Base-by-base conservation (phyloP, 768 basidiomycete species). In the Tylopilus cervinicoccineus region DNA sequence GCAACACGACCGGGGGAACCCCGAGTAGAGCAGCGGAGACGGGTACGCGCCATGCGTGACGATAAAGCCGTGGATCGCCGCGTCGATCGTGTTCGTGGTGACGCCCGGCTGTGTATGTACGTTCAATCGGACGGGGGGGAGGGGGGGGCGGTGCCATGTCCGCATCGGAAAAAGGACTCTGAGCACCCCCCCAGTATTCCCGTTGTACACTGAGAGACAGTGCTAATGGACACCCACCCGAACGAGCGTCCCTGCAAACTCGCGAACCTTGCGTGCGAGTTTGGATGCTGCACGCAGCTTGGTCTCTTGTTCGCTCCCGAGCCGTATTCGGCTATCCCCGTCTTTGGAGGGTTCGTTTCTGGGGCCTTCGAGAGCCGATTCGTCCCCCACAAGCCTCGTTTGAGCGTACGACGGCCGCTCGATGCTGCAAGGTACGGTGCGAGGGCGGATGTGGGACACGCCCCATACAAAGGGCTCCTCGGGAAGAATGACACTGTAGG, bases 21-120 rank as follows among this genome's bases (percentile, higher is more conserved):
- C 85, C 9, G 73, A 70, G 63, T 94, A 95, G 0, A 73, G 75
- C 41, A 95, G 69, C 0, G 93, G 89, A 9, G 92, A 93, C 0
- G 93, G 93, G 65, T 95, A 96, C 7, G 90, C 93, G 20, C 75
- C 75, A 55, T 76, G 74, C 0, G 72, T 66, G 32, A 88, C 54
- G 48, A 93, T 86, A 50, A 78, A 83, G 6, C 84, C 74, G 48
- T 94, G 92, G 32, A 94, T 70, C 1, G 75, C 72, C 12, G 72
- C 68, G 62, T 96, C 92, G 42, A 96, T 83, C 12, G 68, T 67
- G 47, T 85, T 76, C 9, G 93, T 95, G 4, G 90, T 93, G 9
- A 77, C 66, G 12, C 83, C 84, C 28, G 77, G 72, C 88, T 90
- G 54, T 34, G 34, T 29, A 39, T 11, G 16, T n/a, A n/a, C n/a